Evolutionary conservation across 495 filamentous ascomycete species (phyloP).

Genomic region (Saxophila tyrrhenica): DNA sequence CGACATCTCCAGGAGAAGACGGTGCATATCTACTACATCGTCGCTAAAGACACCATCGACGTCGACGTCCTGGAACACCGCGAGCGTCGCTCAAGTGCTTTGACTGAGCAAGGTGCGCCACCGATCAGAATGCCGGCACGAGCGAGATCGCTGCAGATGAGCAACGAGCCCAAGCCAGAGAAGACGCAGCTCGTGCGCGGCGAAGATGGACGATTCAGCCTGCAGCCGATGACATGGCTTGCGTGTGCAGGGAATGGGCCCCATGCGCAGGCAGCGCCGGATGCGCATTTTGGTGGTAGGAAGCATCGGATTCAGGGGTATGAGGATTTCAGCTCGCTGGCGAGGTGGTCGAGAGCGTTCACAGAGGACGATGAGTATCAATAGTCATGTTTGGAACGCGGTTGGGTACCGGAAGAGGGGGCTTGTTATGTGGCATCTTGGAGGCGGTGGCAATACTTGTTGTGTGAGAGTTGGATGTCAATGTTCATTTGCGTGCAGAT

Average conservation of each 20-base stretch:
- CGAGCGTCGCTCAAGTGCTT: constrained; percentile 15
- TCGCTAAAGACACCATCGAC: constrained; percentile 54
- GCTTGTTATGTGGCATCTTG: too few relatives aligned
- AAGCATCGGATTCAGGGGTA: constrained; percentile 12
- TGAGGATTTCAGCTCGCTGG: constrained; percentile 19
- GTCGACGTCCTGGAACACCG: constrained; percentile 49
- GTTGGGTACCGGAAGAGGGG: too few relatives aligned
- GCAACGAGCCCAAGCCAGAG: constrained; percentile 5
- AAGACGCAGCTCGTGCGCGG: constrained; percentile 19
- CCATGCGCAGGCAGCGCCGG: constrained; percentile 1
- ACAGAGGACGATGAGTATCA: constrained; percentile 14
- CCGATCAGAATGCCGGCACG: neutral
- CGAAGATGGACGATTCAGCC: constrained; percentile 11
- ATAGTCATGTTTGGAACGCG: too few relatives aligned
- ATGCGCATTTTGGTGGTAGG: constrained; percentile 2
- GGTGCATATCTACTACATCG: constrained; percentile 61
- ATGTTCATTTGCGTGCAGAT: too few relatives aligned
- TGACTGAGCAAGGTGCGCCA: constrained; percentile 5
- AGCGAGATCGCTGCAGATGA: neutral
- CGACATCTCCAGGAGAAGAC: constrained; percentile 56
- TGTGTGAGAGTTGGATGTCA: too few relatives aligned
- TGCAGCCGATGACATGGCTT: constrained; percentile 23
- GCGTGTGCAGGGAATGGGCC: neutral
- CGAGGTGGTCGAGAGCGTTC: constrained; percentile 20
- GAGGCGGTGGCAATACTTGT: too few relatives aligned